phyloP scores from a whole-genome alignment of 306 rosid genomes.

The Corylus avellana region DNA sequence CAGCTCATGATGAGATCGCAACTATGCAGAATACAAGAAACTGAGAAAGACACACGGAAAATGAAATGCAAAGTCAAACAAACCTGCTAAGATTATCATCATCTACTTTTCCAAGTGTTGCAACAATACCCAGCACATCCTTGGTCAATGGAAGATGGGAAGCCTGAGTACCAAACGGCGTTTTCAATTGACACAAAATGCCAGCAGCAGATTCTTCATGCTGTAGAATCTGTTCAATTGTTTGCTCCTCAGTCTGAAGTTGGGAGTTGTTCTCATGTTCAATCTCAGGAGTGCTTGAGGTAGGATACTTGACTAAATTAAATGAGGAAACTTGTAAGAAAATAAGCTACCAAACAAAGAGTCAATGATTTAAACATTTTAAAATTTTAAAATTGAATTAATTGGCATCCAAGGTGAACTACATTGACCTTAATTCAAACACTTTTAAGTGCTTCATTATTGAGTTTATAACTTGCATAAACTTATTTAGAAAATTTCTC shows the following conservation, averaged over 20 bases:
- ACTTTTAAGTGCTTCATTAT: background rate
- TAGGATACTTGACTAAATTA: constrained; percentile 49
- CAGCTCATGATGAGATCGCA: background rate
- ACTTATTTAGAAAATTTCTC: background rate
- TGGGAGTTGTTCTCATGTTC: constrained; percentile 35
- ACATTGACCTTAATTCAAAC: background rate
- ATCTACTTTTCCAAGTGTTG: constrained; percentile 62
- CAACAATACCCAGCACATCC: constrained; percentile 83
- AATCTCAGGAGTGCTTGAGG: constrained; percentile 41
- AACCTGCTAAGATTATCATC: constrained; percentile 77
- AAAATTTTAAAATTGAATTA: constrained; percentile 4
- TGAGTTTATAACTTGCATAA: background rate
- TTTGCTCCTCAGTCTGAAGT: constrained; percentile 53
- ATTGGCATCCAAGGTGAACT: background rate
- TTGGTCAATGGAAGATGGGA: constrained; percentile 45
- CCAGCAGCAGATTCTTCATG: constrained; percentile 74
- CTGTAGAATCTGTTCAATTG: constrained; percentile 52
- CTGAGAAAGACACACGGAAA: constrained; percentile 20
- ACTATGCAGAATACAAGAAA: constrained; percentile 3
- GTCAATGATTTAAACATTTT: background rate
- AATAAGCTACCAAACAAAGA: constrained; percentile 12
- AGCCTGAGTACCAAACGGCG: constrained; percentile 50
- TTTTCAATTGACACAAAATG: constrained; percentile 57
- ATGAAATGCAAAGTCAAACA: constrained; percentile 10
- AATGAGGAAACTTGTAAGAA: constrained; percentile 37